Conservation (phyloP, 2,329 filamentous ascomycete species). For the Teratosphaeria epicoccoides region DNA sequence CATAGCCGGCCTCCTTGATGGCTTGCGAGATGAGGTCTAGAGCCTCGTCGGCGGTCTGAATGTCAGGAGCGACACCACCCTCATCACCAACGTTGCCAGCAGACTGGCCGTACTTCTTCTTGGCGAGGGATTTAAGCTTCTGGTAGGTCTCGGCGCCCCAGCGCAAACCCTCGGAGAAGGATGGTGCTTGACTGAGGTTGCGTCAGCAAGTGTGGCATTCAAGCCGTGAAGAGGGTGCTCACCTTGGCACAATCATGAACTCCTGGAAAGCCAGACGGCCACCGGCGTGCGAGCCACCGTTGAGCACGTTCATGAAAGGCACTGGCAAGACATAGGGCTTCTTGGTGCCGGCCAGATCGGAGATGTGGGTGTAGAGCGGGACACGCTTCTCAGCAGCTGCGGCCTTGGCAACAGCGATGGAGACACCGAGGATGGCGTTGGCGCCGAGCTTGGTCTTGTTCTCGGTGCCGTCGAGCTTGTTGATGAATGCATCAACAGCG, state of each 20-base stretch:
- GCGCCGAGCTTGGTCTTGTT: constrained; percentile 51
- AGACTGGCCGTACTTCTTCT: constrained; percentile 99
- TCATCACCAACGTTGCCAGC: constrained; percentile 98
- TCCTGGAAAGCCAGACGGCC: constrained; percentile 62
- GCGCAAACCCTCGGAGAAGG: constrained; percentile 92
- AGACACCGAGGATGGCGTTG: constrained; percentile 51
- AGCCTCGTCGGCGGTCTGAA: constrained; percentile 92
- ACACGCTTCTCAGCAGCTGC: constrained; percentile 45
- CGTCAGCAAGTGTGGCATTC: constrained; percentile 10
- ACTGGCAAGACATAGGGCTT: constrained; percentile 47
- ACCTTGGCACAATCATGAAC: constrained; percentile 45
- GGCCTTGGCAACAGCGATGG: constrained; percentile 49
- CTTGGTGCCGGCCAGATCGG: constrained; percentile 42
- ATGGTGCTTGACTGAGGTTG: constrained; percentile 58
- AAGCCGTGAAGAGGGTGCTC: constrained; percentile 12
- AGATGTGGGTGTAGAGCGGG: constrained; percentile 49
- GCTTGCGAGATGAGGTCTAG: constrained; percentile 90
- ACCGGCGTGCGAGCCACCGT: constrained; percentile 84
- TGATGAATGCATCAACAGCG: constrained; percentile 44
- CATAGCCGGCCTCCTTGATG: constrained; percentile 92
- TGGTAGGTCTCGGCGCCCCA: constrained; percentile 98
- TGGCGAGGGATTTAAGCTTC: constrained; percentile 88
- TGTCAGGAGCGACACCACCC: constrained; percentile 98
- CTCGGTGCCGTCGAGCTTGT: constrained; percentile 45
- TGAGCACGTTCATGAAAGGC: constrained; percentile 50